phyloP scores from a whole-genome alignment of 805 yeast species.

The Yamadazyma nakazawae region DNA sequence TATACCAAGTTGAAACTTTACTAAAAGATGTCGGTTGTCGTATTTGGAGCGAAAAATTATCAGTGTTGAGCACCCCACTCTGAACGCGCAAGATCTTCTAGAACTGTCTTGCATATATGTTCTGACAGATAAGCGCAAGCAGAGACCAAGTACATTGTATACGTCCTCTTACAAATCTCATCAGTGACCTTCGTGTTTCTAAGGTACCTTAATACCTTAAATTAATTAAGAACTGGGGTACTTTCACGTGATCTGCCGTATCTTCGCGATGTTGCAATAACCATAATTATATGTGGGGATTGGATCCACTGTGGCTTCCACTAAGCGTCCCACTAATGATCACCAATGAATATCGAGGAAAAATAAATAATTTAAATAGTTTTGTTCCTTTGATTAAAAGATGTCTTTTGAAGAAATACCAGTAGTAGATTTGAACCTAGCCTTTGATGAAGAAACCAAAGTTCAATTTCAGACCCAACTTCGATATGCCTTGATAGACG shows the following conservation, averaged over 20 bases:
- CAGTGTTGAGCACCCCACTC: not conserved
- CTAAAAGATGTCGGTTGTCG: not conserved
- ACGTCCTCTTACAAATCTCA: no score
- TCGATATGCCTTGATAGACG: slow-evolving; percentile 48
- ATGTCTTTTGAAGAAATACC: slow-evolving; percentile 43
- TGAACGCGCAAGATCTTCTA: slow-evolving; percentile 1
- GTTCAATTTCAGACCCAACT: slow-evolving; percentile 39
- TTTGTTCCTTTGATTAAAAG: no score
- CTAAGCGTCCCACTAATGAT: no score
- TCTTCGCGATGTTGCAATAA: not conserved
- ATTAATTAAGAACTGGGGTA: no score
- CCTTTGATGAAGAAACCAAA: slow-evolving; percentile 34
- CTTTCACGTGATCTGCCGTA: not conserved
- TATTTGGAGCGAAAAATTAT: not conserved
- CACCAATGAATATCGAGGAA: no score
- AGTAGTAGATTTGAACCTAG: slow-evolving; percentile 42
- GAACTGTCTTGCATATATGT: not conserved
- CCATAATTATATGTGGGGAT: not conserved
- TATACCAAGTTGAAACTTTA: not conserved
- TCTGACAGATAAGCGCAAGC: no score
- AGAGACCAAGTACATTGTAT: no score
- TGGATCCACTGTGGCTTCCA: slow-evolving; percentile 1
- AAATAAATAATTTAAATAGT: no score
- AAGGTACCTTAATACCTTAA: no score
- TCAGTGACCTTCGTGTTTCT: no score